Evolutionary conservation across 176 grass and related monocot species (phyloP).

Genomic region (Chrysopogon serrulatus): DNA sequence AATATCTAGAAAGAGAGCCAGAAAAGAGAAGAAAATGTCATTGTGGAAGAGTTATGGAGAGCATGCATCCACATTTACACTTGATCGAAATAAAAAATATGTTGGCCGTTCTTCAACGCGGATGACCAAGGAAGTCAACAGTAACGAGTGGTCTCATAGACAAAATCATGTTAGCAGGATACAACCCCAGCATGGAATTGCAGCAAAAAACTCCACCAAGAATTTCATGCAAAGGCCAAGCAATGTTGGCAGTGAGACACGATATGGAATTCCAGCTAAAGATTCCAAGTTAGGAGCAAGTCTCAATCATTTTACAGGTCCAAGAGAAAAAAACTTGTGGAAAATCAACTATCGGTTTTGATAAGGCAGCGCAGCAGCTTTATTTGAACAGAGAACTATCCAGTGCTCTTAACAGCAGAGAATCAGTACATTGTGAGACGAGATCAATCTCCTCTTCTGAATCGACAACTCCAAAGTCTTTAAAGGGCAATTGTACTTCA

Average conservation of each 20-base stretch:
- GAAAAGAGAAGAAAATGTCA: conserved; percentile 51
- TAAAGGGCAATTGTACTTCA: conserved; percentile 20
- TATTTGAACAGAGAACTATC: conserved; percentile 19
- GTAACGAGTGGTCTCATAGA: conserved; percentile 11
- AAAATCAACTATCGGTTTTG: conserved; percentile 22
- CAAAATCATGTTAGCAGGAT: conserved; percentile 22
- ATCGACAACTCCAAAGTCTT: conserved; percentile 20
- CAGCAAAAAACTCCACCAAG: conserved; percentile 15
- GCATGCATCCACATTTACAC: neutral
- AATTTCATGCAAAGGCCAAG: conserved; percentile 9
- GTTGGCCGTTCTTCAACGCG: conserved; percentile 19
- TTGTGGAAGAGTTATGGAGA: conserved; percentile 26
- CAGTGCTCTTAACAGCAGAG: neutral
- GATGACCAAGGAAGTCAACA: conserved; percentile 29
- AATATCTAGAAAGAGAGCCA: conserved; percentile 64
- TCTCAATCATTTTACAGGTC: conserved; percentile 8
- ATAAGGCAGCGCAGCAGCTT: conserved; percentile 7
- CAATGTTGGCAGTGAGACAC: conserved; percentile 11
- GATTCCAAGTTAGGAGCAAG: conserved; percentile 24
- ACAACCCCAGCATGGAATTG: conserved; percentile 26
- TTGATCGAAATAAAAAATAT: conserved; percentile 30
- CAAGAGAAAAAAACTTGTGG: conserved; percentile 36
- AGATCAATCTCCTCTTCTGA: conserved; percentile 33
- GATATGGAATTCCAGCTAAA: neutral
- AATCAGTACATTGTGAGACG: conserved; percentile 19